These are phyloP conservation scores for Penicillium paxilli DNA, from an alignment of 495 filamentous ascomycete species.

Conservation along the genomic window DNA sequence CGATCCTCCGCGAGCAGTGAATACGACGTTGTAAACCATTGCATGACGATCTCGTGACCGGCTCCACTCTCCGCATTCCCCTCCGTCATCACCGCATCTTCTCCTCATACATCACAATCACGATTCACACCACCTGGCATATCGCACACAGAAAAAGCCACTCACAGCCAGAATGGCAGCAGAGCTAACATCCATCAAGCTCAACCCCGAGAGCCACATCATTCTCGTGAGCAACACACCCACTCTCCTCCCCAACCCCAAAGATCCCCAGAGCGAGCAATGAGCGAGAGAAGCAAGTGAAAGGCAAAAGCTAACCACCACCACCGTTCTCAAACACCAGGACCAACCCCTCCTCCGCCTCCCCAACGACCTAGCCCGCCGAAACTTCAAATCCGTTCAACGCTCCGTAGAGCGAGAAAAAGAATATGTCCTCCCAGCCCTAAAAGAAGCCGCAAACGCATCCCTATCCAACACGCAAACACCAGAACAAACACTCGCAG, in stretches of 20 bases:
- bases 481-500: constrained; percentile 68
- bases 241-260: not conserved
- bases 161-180: constrained; percentile 39
- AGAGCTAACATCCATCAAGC: constrained; percentile 61
- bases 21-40: too few relatives aligned
- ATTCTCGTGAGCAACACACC: constrained; percentile 54
- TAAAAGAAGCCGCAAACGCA: constrained; percentile 69
- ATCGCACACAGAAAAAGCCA: not conserved
- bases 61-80: constrained; percentile 24
- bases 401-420: constrained; percentile 77
- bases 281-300: constrained; percentile 6
- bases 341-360: constrained; percentile 94
- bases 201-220: constrained; percentile 72
- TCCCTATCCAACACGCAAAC: constrained; percentile 59
- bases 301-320: constrained; percentile 14
- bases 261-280: not conserved
- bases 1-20: too few relatives aligned
- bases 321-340: constrained; percentile 46
- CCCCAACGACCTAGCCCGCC: constrained; percentile 85
- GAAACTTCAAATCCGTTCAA: constrained; percentile 90
- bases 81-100: constrained; percentile 19
- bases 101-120: constrained; percentile 4
- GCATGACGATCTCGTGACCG: constrained; percentile 6
- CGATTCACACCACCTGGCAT: not conserved
- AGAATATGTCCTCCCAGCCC: constrained; percentile 63